phyloP scores from a whole-genome alignment of 129 eudicot genomes.

The Dittrichia graveolens region DNA sequence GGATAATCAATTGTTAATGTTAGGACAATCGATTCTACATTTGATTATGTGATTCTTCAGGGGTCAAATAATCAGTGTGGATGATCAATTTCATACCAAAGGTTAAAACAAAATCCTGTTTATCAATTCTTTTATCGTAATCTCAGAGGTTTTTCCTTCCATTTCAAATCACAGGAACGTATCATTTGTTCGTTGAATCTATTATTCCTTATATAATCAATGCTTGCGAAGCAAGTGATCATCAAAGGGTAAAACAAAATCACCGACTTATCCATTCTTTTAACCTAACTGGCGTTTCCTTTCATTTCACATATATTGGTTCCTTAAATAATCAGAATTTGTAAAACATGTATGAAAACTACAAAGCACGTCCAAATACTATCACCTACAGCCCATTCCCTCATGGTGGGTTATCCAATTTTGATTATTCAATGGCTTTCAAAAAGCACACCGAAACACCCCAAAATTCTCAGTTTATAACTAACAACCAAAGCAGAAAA shows the following conservation, averaged over 20 bases:
- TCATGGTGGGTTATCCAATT: background rate
- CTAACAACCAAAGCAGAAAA: background rate
- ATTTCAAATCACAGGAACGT: background rate
- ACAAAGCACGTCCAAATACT: background rate
- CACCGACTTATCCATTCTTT: background rate
- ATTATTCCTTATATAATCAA: background rate
- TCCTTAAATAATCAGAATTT: background rate
- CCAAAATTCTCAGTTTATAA: background rate
- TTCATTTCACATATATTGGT: background rate
- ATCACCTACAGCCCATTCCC: background rate
- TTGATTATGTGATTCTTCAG: background rate
- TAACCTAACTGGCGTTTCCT: constrained; percentile 13
- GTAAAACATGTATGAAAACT: background rate
- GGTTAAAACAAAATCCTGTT: constrained; percentile 12
- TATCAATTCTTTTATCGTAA: background rate
- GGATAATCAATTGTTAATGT: background rate
- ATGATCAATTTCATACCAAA: background rate
- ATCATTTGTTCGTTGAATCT: background rate
- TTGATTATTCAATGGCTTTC: background rate
- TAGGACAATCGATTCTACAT: background rate
- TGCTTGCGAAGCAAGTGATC: background rate
- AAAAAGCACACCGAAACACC: background rate
- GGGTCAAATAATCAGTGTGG: background rate
- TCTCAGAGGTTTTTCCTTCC: background rate
- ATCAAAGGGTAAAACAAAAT: background rate